Evolutionary conservation across 345 rosid species (phyloP), one percentile per base, ranked within the genome.

Genomic region (Luvunga scandens): DNA sequence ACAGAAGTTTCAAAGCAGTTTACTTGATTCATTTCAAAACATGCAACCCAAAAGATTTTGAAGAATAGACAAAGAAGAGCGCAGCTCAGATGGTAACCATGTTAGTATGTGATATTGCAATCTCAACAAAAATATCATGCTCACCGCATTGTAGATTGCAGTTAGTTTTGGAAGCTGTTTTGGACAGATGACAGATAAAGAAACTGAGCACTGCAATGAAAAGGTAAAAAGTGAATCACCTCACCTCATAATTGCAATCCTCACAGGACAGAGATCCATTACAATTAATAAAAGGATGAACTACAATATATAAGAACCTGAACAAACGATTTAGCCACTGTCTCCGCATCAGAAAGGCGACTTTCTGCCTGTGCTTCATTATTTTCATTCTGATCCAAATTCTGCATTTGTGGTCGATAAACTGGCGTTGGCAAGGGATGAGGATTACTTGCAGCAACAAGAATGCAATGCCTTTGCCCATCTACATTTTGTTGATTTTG

Each of bases 361-460:
- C 91, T 89, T 85, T 90, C 94, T 38, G 86, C 69, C 60, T 88
- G 92, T 9, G 77, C 83, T 78, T 89, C 97, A 69, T 77, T 75
- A 84, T 87, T 89, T 82, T 89, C 97, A 70, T 78, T 81, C 79
- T 86, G 86, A 71, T 93, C 99, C 71, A 80, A 81, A 69, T 79
- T 92, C 86, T 85, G 95, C 69, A 88, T 66, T 76, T 86, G 91
- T 34, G 97, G 97, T 72, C 90, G 88, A 84, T 86, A 94, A 78
- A 96, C 98, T 83, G 97, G 97, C 76, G 99, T 94, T 69, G 99
- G 94, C 83, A 96, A 91, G 24, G 94, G 88, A 83, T 90, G 72
- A 76, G 98, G 99, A 79, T 96, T 91, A 84, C 97, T 96, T 71
- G 98, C 97, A 78, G 97, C 91, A 86, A 96, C 83, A 79, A 94